phyloP scores from a whole-genome alignment of 768 basidiomycete species.

The Sporobolomyces roseus region DNA sequence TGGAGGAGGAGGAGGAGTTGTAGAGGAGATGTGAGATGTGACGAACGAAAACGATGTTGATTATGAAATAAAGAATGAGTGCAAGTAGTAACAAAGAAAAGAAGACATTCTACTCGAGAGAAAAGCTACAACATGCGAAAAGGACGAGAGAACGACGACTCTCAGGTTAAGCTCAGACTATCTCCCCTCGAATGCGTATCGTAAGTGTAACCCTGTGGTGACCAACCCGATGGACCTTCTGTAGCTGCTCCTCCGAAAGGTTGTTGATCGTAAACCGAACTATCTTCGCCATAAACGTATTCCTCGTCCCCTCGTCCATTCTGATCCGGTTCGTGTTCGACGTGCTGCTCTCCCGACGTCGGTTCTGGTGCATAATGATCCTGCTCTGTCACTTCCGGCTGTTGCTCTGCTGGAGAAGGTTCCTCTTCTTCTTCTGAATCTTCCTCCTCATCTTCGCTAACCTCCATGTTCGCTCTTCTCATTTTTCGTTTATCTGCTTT shows the following conservation, averaged over 20 bases:
- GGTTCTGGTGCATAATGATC: too few species aligned
- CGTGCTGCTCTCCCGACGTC: neutral
- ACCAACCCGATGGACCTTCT: neutral
- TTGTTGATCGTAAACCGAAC: conserved; percentile 1
- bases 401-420: neutral
- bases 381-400: neutral
- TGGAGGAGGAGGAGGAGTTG: too few species aligned
- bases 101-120: too few species aligned
- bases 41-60: too few species aligned
- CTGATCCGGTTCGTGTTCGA: neutral
- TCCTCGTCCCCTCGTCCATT: neutral
- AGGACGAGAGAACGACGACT: too few species aligned
- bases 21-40: too few species aligned
- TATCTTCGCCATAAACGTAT: conserved; percentile 10
- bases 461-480: conserved; percentile 70
- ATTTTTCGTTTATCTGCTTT: conserved; percentile 75
- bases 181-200: neutral
- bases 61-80: too few species aligned
- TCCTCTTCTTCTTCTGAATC: conserved; percentile 57
- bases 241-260: neutral
- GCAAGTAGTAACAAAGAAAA: too few species aligned
- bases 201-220: neutral
- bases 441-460: conserved; percentile 76
- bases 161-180: neutral
- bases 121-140: too few species aligned